Base-by-base conservation (phyloP, 2,329 filamentous ascomycete genomes). In the Diaporthe australafricana region DNA sequence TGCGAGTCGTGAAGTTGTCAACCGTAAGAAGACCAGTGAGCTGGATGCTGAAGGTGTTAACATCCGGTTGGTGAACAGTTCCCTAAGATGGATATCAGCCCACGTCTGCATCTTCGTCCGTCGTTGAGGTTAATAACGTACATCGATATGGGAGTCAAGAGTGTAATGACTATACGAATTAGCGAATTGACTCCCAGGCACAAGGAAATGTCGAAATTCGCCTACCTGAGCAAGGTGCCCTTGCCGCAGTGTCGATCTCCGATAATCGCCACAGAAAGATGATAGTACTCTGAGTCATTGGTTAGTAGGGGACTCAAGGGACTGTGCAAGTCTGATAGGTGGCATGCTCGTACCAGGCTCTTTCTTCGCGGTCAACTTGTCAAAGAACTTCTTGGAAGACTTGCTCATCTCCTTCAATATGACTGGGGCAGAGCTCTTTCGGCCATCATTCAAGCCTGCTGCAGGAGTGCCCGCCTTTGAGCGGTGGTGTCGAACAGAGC, bases 361-460 rank as follows among this genome's bases (percentile, higher is more conserved):
- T 35, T 60, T 69, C 6, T 17, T 7, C 22, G 9, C 9, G 32
- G 45, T 27, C 32, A 69, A 32, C 53, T 60, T 69, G 42, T 30
- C 35, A n/a, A 69, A 50, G 42, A 69, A 52, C 2, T 48, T 53
- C 53, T 60, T 69, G 53, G 67, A 69, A 12, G 67, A 56, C 11
- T 48, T 32, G 42, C 67, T 17, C 25, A 60, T 17, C 12, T 69
- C 53, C 12, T 25, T 56, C 22, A 69, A 20, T n/a, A 69, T 42
- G 42, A 50, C 42, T 12, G 67, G 52, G 4, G 67, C 67, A 38
- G 63, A 62, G 40, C 72, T 72, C 70, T 66, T 70, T 32, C 72
- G 66, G n/a, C 72, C 72, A 20, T 70, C 53, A 7, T 52, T 50
- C 2, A 4, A 25, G 17, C 35, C n/a, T 22, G 17, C 50, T 3